Evolutionary conservation across 345 rosid species (phyloP), one percentile per base, ranked within the genome.

Genomic region (Schrenkiella parvula): DNA sequence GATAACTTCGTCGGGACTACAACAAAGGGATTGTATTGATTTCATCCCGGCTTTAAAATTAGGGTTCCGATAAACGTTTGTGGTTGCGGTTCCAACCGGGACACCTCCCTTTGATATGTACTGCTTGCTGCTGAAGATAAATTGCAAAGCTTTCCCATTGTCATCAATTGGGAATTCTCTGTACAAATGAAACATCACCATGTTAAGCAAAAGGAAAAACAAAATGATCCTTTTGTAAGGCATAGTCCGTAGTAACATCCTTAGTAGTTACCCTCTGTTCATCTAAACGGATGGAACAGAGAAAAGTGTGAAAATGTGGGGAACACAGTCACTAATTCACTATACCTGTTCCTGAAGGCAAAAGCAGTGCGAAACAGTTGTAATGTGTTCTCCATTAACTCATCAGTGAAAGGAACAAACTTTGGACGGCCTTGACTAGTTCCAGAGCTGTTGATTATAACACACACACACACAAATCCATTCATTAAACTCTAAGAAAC

Each of bases 1-100:
- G 70, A 92, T 82, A 44, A 95, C 99, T 78, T 92, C 98, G 4
- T 88, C 92, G 0, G 99, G 99, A 69, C 99, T 95, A 76, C 98
- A 95, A 50, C 77, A 56, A 34, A 79, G 85, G 1, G 88, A 85
- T 61, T 79, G 88, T 14, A 92, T 83, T 6, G 84, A 81, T 71
- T 65, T 67, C 96, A 92, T 87, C 17, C 82, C 88, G 48, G 50
- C 72, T 64, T 86, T 92, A 79, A 80, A 95, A 38, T 68, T 51
- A 0, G 88, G 70, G 72, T 82, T 84, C 18, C 92, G 88, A 47
- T 79, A 92, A 14, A 95, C 81, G 74, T 91, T 86, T 13, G 96
- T 85, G 6, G 99, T 95, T 6, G 97, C 97, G 4, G 97, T 91
- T 59, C 96, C 95, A 0, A 86, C 70, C 1, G 73, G 74, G 55